Evolutionary conservation across 2,329 filamentous ascomycete genomes (phyloP).

Genomic region (Cytospora mali): DNA sequence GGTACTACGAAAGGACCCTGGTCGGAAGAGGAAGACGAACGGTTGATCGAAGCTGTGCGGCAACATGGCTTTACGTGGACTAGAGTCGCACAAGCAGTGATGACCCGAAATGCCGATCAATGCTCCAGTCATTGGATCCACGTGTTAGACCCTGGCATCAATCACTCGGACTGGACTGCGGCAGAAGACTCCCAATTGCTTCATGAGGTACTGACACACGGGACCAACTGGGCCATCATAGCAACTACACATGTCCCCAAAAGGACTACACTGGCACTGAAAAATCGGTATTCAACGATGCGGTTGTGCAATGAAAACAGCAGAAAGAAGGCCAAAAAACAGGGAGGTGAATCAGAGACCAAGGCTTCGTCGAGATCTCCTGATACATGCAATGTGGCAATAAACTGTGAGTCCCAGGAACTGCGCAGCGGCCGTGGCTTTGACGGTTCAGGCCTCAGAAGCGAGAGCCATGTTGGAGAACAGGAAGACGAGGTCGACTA

Average conservation of each 20-base stretch:
- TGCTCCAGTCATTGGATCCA: constrained; percentile 15
- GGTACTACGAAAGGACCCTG: constrained; percentile 31
- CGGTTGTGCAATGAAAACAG: too few relatives aligned
- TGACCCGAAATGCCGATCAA: background rate
- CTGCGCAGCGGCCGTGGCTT: too few relatives aligned
- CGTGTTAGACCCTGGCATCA: constrained; percentile 8
- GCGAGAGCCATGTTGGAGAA: too few relatives aligned
- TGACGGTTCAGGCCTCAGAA: too few relatives aligned
- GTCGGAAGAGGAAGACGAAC: constrained; percentile 33
- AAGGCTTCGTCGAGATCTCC: too few relatives aligned
- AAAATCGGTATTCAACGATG: constrained; percentile 4
- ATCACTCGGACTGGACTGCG: constrained; percentile 1
- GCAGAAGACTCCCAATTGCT: background rate
- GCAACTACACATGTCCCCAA: background rate
- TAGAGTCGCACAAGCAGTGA: background rate
- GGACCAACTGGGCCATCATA: constrained; percentile 5
- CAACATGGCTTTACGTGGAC: constrained; percentile 31
- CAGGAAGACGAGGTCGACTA: too few relatives aligned
- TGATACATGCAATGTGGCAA: too few relatives aligned
- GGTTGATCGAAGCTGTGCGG: constrained; percentile 30
- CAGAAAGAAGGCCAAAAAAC: too few relatives aligned
- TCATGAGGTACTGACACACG: background rate
- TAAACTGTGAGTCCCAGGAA: too few relatives aligned
- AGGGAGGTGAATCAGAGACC: too few relatives aligned
- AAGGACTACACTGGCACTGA: background rate